Evolutionary conservation across 805 yeast genomes (phyloP).

Genomic region (Starmerella bacillaris): DNA sequence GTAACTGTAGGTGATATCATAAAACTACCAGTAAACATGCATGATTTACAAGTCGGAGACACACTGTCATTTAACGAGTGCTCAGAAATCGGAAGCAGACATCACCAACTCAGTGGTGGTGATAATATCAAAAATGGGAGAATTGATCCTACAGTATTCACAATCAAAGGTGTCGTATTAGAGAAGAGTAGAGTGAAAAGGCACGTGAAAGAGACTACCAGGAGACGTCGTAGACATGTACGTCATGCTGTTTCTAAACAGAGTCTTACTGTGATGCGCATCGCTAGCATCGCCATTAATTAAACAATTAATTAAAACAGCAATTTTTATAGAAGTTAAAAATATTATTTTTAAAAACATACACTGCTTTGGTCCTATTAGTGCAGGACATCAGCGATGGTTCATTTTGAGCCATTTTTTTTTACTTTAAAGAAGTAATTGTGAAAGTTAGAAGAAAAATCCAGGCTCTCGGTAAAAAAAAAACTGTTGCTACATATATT

Average conservation of each 20-base stretch:
- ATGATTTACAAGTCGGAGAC: constrained; percentile 69
- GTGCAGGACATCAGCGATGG: too few species aligned
- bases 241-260: constrained; percentile 51
- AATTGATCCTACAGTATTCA: constrained; percentile 35
- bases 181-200: constrained; percentile 70
- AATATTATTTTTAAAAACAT: neutral
- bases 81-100: constrained; percentile 67
- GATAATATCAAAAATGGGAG: constrained; percentile 16
- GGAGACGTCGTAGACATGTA: constrained; percentile 62
- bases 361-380: too few species aligned
- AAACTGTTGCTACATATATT: too few species aligned
- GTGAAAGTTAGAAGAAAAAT: too few species aligned
- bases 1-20: constrained; percentile 84
- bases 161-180: constrained; percentile 59
- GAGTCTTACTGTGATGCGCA: constrained; percentile 57
- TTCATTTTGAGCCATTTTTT: too few species aligned
- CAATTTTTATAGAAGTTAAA: neutral
- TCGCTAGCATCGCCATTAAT: constrained; percentile 49
- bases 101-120: constrained; percentile 44
- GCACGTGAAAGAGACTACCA: constrained; percentile 45
- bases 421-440: too few species aligned
- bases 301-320: constrained; percentile 7
- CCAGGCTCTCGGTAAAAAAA: too few species aligned
- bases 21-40: constrained; percentile 59
- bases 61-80: constrained; percentile 55